Percentiles rank a stretch among this genome's conserved stretches.
phyloP scores from a whole-genome alignment of 164 flowering plant genomes.

The Annona squamosa region DNA sequence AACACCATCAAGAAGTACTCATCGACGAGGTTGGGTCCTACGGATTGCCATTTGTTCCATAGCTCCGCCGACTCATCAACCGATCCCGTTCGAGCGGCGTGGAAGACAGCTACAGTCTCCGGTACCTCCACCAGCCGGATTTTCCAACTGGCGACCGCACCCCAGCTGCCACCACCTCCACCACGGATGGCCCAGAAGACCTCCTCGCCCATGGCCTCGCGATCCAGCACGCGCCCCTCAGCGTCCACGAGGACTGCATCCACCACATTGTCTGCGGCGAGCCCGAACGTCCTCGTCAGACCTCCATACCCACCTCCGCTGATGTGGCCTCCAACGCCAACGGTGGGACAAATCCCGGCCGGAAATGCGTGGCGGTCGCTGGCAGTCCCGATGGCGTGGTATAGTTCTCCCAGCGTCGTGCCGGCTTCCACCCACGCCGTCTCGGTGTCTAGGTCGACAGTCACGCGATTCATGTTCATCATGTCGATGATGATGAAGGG shows the following conservation, averaged over 20 bases:
- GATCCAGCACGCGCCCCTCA: conserved; percentile 7
- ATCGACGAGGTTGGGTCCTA: conserved; percentile 10
- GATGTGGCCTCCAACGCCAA: conserved; percentile 16
- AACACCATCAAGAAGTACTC: conserved; percentile 12
- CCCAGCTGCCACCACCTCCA: conserved; percentile 20
- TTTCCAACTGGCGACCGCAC: conserved; percentile 18
- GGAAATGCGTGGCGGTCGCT: conserved; percentile 15
- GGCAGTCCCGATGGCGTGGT: conserved; percentile 8
- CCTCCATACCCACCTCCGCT: conserved; percentile 18
- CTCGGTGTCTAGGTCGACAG: conserved; percentile 8
- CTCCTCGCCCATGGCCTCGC: conserved; percentile 16
- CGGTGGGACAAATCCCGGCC: conserved; percentile 15
- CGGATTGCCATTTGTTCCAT: conserved; percentile 16
- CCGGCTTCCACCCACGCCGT: conserved; percentile 21
- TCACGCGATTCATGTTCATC: conserved; percentile 12
- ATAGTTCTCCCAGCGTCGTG: conserved; percentile 14
- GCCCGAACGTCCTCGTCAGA: conserved; percentile 13
- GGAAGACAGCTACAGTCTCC: conserved; percentile 8
- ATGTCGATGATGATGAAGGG: conserved; percentile 17
- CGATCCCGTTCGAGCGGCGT: conserved; percentile 1
- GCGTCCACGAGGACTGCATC: conserved; percentile 15
- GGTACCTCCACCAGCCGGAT: conserved; percentile 8
- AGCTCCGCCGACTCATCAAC: background rate
- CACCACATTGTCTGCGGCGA: conserved; percentile 16
- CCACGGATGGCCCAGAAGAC: conserved; percentile 25